Base-by-base conservation (phyloP, 805 yeast genomes). In the Myxozyma sirexii region DNA sequence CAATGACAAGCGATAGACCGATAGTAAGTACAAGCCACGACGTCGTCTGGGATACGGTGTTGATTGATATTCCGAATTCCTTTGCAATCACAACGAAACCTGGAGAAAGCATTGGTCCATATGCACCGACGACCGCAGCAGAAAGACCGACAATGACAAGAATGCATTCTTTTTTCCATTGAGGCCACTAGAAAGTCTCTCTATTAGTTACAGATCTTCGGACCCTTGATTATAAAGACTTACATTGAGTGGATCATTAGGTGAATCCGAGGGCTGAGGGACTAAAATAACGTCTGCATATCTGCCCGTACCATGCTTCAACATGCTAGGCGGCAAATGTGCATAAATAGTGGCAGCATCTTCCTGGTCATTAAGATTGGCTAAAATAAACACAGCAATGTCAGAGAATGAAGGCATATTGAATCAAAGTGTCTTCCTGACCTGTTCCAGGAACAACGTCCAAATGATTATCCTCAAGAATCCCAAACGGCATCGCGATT, bases 221-320 rank as follows among this genome's bases (percentile, higher is more conserved):
- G n/a, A n/a, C n/a, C 17, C 17, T 7, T 12, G 2, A 5, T 21
- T 3, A 12, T 10, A 19, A 6, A 15, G 15, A 3, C 51, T 35
- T 33, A 47, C 51, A 19, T 83, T 84, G 55, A 86, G 73, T 0
- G 90, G 89, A 68, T 86, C 90, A 64, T 85, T 81, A 5, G 88
- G 87, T 63, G 84, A 84, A 48, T 79, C 82, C 0, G 86, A 79
- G 1, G 90, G 90, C 5, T 82, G 81, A 39, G 90, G 90, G 46
- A 83, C 79, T 43, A 84, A 72, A 6, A 85, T 80, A 57, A 84
- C 78, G 31, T 71, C 71, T 1, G 72, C 75, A 38, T 74, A 72
- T 70, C 71, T 3, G 75, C 77, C 29, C 80, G 84, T 45, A 15
- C 45, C 53, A 31, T 43, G 50, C 49, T 31, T 45, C 29, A 39